A percentile compares a stretch with the other conserved stretches of the same genome.
Conservation (phyloP, 2,329 filamentous ascomycete species). For the Thermochaetoides dissita region DNA sequence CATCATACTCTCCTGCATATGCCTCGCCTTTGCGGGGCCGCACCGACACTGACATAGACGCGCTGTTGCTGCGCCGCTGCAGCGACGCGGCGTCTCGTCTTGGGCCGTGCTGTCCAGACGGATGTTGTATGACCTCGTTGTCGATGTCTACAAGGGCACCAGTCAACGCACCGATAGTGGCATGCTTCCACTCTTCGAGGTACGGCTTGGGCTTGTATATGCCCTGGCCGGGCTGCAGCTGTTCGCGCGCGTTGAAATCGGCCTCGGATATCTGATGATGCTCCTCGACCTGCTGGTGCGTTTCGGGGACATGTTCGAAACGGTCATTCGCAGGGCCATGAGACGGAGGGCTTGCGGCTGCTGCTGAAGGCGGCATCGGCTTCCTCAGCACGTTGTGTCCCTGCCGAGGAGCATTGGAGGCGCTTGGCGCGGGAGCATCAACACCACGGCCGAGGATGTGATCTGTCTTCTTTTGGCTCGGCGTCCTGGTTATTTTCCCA, state of each 20-base stretch:
- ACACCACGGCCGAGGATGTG: conserved; percentile 11
- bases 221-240: conserved; percentile 32
- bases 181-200: conserved; percentile 62
- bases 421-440: neutral
- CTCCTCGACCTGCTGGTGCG: conserved; percentile 10
- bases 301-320: conserved; percentile 2
- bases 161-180: conserved; percentile 45
- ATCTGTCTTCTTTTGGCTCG: conserved; percentile 15
- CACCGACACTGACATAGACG: conserved; percentile 26
- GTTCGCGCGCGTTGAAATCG: neutral
- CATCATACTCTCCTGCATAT: conserved; percentile 55
- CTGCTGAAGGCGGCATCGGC: conserved; percentile 7
- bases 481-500: conserved; percentile 14
- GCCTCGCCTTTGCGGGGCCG: conserved; percentile 44
- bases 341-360: neutral
- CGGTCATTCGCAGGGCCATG: too few relatives aligned
- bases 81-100: conserved; percentile 36
- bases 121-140: conserved; percentile 12
- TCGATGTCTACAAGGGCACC: conserved; percentile 47
- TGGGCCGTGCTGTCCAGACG: too few relatives aligned
- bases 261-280: conserved; percentile 26
- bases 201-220: conserved; percentile 45
- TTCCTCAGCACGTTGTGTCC: neutral
- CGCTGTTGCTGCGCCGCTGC: conserved; percentile 31
- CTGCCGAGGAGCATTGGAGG: conserved; percentile 5